Evolutionary conservation across 352 stramenopile species (phyloP).

Genomic region (Pythium insidiosum): DNA sequence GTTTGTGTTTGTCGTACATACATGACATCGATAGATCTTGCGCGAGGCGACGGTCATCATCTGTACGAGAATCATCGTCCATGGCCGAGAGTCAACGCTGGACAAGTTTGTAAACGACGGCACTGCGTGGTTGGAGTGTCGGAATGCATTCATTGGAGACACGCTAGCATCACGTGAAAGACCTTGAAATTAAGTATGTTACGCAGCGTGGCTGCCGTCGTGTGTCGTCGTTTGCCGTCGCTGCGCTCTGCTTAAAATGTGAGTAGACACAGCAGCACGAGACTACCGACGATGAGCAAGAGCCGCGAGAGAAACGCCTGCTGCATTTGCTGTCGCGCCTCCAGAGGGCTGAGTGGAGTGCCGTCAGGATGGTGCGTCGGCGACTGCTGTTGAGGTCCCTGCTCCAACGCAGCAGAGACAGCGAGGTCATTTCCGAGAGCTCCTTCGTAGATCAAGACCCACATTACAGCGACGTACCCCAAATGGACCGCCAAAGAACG

Average conservation of each 20-base stretch:
- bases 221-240: too few relatives aligned
- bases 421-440: too few relatives aligned
- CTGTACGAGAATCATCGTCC: constrained; percentile 75
- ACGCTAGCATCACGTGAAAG: too few relatives aligned
- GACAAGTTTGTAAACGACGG: too few relatives aligned
- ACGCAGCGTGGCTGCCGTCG: too few relatives aligned
- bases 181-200: too few relatives aligned
- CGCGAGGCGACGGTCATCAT: constrained; percentile 50
- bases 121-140: too few relatives aligned
- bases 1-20: too few relatives aligned
- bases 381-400: constrained; percentile 33
- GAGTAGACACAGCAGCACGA: constrained; percentile 66
- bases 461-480: constrained; percentile 18
- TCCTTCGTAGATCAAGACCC: too few relatives aligned
- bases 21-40: constrained; percentile 35
- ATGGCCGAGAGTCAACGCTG: too few relatives aligned
- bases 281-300: constrained; percentile 58
- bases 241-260: constrained; percentile 38
- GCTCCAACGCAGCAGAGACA: background rate
- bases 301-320: constrained; percentile 67
- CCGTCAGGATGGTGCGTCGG: constrained; percentile 33
- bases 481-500: constrained; percentile 66
- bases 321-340: constrained; percentile 56
- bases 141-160: too few relatives aligned
- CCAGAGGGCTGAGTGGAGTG: constrained; percentile 35